Percentiles rank a stretch among this genome's conserved stretches.
Conservation (phyloP, 2,329 filamentous ascomycete species). For the Pyricularia sp. region DNA sequence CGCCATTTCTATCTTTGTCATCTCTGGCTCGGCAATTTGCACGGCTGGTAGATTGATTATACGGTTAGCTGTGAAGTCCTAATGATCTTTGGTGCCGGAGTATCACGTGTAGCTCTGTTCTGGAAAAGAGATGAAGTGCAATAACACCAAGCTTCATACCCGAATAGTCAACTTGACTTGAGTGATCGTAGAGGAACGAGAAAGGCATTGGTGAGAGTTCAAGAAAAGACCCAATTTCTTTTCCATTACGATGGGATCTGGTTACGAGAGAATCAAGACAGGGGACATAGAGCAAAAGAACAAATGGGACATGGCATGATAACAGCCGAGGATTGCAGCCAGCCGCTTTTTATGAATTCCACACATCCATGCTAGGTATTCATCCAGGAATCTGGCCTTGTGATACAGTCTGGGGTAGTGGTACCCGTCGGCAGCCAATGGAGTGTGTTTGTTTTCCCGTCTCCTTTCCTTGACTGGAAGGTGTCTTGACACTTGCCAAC, state of each 20-base stretch:
- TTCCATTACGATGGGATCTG: not conserved
- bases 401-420: not conserved
- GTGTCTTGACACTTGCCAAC: not conserved
- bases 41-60: slow-evolving; percentile 33
- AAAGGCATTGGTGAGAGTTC: not conserved
- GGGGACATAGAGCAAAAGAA: not conserved
- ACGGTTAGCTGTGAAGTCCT: not conserved
- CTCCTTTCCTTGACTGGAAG: not conserved
- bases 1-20: not conserved
- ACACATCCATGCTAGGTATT: not conserved
- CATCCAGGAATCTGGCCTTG: not conserved
- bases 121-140: too few relatives aligned
- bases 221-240: not conserved
- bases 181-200: not conserved
- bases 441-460: not conserved
- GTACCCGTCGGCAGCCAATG: not conserved
- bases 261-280: not conserved
- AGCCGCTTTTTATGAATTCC: not conserved
- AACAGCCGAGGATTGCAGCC: not conserved
- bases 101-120: too few relatives aligned
- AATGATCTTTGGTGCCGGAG: not conserved
- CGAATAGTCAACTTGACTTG: not conserved
- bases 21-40: slow-evolving; percentile 46
- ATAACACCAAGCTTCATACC: not conserved
- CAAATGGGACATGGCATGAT: not conserved